A percentile compares a stretch with the other conserved stretches of the same genome.
Conservation (phyloP, 2,329 filamentous ascomycete species). For the Claviceps africana region DNA sequence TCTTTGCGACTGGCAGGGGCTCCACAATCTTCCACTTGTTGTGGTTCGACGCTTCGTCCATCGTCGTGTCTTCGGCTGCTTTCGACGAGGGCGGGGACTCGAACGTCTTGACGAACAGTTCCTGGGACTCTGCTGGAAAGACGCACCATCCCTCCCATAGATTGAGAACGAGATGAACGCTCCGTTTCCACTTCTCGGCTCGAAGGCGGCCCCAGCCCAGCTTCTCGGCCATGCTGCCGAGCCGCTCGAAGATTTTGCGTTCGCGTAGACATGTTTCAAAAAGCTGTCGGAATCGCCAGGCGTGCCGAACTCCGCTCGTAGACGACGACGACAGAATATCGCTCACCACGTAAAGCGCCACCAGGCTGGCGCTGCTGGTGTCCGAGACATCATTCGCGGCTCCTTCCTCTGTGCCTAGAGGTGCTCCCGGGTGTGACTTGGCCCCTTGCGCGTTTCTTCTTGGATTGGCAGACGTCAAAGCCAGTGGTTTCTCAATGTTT, state of each 20-base stretch:
- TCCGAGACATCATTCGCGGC: slow-evolving; percentile 37
- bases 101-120: slow-evolving; percentile 56
- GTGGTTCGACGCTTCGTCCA: slow-evolving; percentile 17
- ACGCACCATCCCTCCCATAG: slow-evolving; percentile 61
- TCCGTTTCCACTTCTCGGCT: slow-evolving; percentile 73
- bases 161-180: slow-evolving; percentile 52
- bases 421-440: slow-evolving; percentile 16
- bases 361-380: slow-evolving; percentile 57
- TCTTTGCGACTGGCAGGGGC: slow-evolving; percentile 9
- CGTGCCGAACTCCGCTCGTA: slow-evolving; percentile 64
- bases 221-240: slow-evolving; percentile 60
- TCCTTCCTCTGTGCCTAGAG: slow-evolving; percentile 18
- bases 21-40: slow-evolving; percentile 39
- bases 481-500: slow-evolving; percentile 67
- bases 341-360: slow-evolving; percentile 63
- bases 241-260: slow-evolving; percentile 56
- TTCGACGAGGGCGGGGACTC: slow-evolving; percentile 46
- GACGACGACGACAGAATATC: slow-evolving; percentile 70
- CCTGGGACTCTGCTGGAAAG: slow-evolving; percentile 62
- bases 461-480: slow-evolving; percentile 57
- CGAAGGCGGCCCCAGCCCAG: slow-evolving; percentile 68
- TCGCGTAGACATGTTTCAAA: slow-evolving; percentile 60
- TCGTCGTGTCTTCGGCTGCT: slow-evolving; percentile 12
- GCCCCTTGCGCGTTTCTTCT: slow-evolving; percentile 30
- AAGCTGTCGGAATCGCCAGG: slow-evolving; percentile 73